Evolutionary conservation across 2,329 filamentous ascomycete genomes (phyloP).

Genomic region (Scedosporium aurantiacum): DNA sequence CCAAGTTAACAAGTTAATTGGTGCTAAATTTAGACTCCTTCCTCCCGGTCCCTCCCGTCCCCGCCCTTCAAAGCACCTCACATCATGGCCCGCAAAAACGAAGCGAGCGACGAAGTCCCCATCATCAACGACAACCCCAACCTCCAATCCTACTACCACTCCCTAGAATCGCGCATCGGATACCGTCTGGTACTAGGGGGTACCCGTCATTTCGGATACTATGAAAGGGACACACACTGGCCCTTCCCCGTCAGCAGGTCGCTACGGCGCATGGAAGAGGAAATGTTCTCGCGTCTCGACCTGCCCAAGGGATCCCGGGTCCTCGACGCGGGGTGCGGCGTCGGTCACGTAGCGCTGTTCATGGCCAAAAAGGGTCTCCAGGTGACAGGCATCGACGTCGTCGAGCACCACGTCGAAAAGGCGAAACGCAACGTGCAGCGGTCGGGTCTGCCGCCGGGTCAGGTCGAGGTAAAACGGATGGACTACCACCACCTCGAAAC

Average conservation of each 20-base stretch:
- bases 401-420: conserved; percentile 33
- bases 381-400: conserved; percentile 37
- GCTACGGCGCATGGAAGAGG: conserved; percentile 38
- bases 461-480: neutral
- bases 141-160: conserved; percentile 33
- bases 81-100: conserved; percentile 1
- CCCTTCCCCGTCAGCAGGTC: conserved; percentile 33
- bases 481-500: conserved; percentile 36
- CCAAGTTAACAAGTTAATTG: no score
- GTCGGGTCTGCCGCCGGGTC: neutral
- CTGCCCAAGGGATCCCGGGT: conserved; percentile 29
- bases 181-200: conserved; percentile 32
- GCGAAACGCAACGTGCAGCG: conserved; percentile 29
- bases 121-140: conserved; percentile 26
- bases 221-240: conserved; percentile 30
- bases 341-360: conserved; percentile 36
- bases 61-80: neutral
- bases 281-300: conserved; percentile 26
- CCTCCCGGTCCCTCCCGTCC: no score
- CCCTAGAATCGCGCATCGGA: conserved; percentile 32
- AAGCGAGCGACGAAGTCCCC: conserved; percentile 6
- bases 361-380: conserved; percentile 30
- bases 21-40: no score
- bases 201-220: conserved; percentile 40
- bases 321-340: conserved; percentile 41